phyloP scores from a whole-genome alignment of 495 filamentous ascomycete species.

The Aspergillus biplanus region DNA sequence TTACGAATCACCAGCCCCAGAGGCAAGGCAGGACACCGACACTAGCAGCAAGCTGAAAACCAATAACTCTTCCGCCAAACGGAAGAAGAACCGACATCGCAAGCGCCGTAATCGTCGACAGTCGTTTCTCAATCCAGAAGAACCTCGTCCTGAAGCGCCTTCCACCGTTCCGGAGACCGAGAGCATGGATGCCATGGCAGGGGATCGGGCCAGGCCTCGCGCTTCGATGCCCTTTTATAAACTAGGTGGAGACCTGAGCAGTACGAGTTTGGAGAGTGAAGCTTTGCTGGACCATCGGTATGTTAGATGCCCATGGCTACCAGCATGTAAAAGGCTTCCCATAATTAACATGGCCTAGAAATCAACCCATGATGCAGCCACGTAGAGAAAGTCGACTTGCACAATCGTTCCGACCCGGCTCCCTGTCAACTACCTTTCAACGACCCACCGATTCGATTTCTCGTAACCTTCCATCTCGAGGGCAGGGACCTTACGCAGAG shows the following conservation, averaged over 20 bases:
- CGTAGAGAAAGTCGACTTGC: constrained; percentile 63
- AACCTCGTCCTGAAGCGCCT: constrained; percentile 30
- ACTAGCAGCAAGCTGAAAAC: constrained; percentile 26
- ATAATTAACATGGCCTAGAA: constrained; percentile 45
- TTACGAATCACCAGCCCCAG: constrained; percentile 21
- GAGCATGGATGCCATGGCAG: constrained; percentile 33
- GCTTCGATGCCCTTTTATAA: constrained; percentile 59
- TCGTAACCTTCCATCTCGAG: constrained; percentile 34
- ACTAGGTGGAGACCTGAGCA: constrained; percentile 65
- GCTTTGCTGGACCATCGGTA: constrained; percentile 81
- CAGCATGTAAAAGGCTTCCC: constrained; percentile 11
- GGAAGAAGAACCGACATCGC: constrained; percentile 45
- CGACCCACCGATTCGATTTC: constrained; percentile 26
- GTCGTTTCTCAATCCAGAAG: constrained; percentile 41
- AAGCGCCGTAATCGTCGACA: constrained; percentile 46
- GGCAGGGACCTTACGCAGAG: constrained; percentile 37
- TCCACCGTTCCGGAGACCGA: constrained; percentile 28
- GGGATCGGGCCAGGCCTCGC: constrained; percentile 33
- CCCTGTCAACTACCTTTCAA: constrained; percentile 34
- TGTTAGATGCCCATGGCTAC: constrained; percentile 9
- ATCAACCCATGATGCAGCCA: constrained; percentile 70
- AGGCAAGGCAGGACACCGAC: constrained; percentile 28
- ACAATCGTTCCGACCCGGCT: constrained; percentile 51
- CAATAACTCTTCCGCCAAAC: constrained; percentile 36
- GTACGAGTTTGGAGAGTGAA: constrained; percentile 81